Base-by-base conservation (phyloP, 164 flowering plant genomes). In the Magnolia kwangsiensis region DNA sequence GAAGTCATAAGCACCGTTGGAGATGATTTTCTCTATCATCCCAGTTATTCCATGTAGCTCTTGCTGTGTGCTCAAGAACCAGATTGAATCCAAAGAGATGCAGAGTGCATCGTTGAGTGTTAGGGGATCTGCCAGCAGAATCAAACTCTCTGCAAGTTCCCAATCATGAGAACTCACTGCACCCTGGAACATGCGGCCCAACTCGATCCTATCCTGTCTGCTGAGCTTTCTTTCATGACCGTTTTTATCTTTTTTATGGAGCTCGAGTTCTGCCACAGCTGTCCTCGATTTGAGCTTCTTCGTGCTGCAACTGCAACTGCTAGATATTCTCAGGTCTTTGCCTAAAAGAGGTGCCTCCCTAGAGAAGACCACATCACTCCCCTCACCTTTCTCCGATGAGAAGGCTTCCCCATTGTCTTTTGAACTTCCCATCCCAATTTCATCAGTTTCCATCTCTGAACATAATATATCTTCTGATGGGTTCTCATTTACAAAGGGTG, bases 31-130 rank as follows among this genome's bases (percentile, higher is more conserved):
- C 83, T 83, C 89, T 68, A 94, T 89, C 83, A 94, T 82, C n/a
- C 89, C 86, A 0, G 93, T 94, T 20, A 92, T 84, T 20, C 94
- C 98, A 77, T 78, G 69, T 29, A 90, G 83, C 82, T 92, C 96
- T 63, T 86, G 87, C 45, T 87, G 85, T 13, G 92, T 86, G 76
- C 86, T 83, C 82, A 94, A 80, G 77, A 94, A 94, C 98, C 98
- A 94, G 24, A 91, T 86, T 18, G 97, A 92, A 77, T 94, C 98
- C 84, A 94, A 81, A 0, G 97, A 82, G 50, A 94, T 91, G 82
- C 98, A 94, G 81, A 94, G 77, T 4, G 93, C 91, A 81, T 94
- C 98, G 83, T 94, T 94, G 3, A 94, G 89, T 16, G 93, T 88
- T 64, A 87, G 96, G 4, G 93, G 90, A 83, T 94, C 98, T 10